phyloP scores from a whole-genome alignment of 441 rosid genomes.

The Erysimum cheiri region DNA sequence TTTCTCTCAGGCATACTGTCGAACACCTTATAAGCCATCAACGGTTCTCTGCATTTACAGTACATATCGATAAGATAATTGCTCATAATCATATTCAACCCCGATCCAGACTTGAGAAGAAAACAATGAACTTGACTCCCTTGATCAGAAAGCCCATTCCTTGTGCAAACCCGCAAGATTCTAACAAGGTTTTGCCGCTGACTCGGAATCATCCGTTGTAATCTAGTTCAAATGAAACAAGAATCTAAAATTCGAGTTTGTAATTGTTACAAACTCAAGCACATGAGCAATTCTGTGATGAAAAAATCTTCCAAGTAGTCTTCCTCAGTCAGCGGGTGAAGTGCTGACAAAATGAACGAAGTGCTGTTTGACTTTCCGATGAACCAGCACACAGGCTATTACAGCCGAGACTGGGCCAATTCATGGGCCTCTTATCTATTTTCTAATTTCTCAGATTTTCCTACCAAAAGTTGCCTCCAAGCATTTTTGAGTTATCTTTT shows the following conservation, averaged over 20 bases:
- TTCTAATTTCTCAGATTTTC: not conserved
- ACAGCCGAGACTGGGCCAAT: not conserved
- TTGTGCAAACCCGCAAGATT: constrained; percentile 66
- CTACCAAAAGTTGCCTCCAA: constrained; percentile 52
- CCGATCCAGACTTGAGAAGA: constrained; percentile 52
- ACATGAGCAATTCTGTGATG: not conserved
- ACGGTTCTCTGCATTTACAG: constrained; percentile 62
- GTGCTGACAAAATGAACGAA: not conserved
- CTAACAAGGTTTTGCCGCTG: constrained; percentile 67
- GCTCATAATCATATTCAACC: constrained; percentile 56
- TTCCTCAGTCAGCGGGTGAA: not conserved
- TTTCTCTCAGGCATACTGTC: constrained; percentile 81
- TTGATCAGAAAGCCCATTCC: constrained; percentile 53
- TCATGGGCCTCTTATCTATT: not conserved
- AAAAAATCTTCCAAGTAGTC: not conserved
- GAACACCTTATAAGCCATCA: constrained; percentile 64
- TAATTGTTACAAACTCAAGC: not conserved
- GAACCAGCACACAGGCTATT: not conserved
- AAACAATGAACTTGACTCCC: constrained; percentile 74
- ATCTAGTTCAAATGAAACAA: constrained; percentile 1
- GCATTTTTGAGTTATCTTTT: constrained; percentile 11
- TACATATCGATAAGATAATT: constrained; percentile 75
- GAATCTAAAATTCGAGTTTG: not conserved
- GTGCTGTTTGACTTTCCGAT: not conserved
- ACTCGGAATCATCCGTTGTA: constrained; percentile 37